Conservation (phyloP, 768 basidiomycete genomes). For the Serendipita sp. region DNA sequence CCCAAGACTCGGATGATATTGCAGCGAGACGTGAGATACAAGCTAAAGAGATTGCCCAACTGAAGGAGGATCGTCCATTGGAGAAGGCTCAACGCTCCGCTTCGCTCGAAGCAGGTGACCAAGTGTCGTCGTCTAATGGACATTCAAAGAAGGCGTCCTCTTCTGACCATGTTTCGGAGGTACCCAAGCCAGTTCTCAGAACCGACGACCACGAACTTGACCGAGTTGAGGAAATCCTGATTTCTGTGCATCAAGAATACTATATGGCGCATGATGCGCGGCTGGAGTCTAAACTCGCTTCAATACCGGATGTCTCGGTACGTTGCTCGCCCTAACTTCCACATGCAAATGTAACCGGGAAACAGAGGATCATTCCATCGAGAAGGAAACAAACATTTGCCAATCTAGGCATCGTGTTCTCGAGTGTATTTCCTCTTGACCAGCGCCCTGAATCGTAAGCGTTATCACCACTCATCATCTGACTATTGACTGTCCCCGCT, state of each 20-base stretch:
- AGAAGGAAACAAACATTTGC: conserved; percentile 62
- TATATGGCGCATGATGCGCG: conserved; percentile 45
- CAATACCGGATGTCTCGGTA: conserved; percentile 62
- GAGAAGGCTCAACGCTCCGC: conserved; percentile 62
- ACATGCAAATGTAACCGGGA: too few relatives aligned
- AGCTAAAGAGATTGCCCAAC: conserved; percentile 60
- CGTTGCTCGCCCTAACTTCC: conserved; percentile 13
- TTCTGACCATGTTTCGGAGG: conserved; percentile 5
- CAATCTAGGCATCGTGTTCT: conserved; percentile 75
- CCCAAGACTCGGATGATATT: conserved; percentile 33
- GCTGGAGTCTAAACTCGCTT: conserved; percentile 14
- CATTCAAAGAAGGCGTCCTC: neutral
- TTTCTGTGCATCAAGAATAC: conserved; percentile 61
- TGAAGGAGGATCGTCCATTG: conserved; percentile 71
- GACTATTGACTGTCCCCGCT: neutral
- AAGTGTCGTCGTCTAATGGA: neutral
- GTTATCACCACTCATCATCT: neutral
- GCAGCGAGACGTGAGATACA: conserved; percentile 27
- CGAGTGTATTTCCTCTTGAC: conserved; percentile 87
- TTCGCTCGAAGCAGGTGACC: neutral
- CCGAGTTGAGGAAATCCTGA: conserved; percentile 67
- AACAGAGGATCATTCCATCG: conserved; percentile 67
- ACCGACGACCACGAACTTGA: conserved; percentile 73
- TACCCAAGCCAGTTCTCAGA: conserved; percentile 45
- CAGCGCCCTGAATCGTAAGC: conserved; percentile 47